Evolutionary conservation across 1,284 basidiomycete species (phyloP), one percentile per base, ranked within the genome.

Genomic region (Melampsora americana): DNA sequence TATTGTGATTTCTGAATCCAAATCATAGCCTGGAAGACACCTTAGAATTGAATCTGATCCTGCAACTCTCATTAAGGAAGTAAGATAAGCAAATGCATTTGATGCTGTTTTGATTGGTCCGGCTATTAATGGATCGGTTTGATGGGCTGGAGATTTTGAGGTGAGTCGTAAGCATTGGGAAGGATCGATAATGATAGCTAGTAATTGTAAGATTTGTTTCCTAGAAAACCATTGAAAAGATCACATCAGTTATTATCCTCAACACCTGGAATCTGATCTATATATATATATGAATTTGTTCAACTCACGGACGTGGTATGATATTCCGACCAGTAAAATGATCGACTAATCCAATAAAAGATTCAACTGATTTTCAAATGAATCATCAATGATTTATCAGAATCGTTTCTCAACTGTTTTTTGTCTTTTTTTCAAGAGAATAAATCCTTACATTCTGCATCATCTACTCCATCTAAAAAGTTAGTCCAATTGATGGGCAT

Each of bases 281-380:
- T 26, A 5, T 53, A n/a, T n/a, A n/a, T n/a, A n/a, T 26, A 5
- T 53, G 30, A 48, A 18, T 56, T 30, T 28, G 32, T 6, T 26
- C 0, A 26, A 59, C 64, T 26, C 30, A 73, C 62, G 62, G 50
- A 9, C 64, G 30, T 1, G 71, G 71, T 11, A 73, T 64, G 28
- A 73, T 66, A 30, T 66, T 66, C 16, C 64, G 71, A 46, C 64
- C 64, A 9, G 71, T 28, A 30, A 73, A 66, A 18, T 66, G 48
- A 32, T 73, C 64, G 3, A 73, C 28, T 35, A 73, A 16, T 20
- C 61, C 42, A 73, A 73, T 65, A 23, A 73, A 66, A 5, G 61
- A 46, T 39, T 73, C 71, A n/a, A 59, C 71, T 73, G 39, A 18
- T 3, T 5, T 32, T 32, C 14, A 18, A 62, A 44, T 28, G 53